These are phyloP conservation scores for Kuraishia borneana DNA, from an alignment of 805 yeast species.

Conservation along the genomic window DNA sequence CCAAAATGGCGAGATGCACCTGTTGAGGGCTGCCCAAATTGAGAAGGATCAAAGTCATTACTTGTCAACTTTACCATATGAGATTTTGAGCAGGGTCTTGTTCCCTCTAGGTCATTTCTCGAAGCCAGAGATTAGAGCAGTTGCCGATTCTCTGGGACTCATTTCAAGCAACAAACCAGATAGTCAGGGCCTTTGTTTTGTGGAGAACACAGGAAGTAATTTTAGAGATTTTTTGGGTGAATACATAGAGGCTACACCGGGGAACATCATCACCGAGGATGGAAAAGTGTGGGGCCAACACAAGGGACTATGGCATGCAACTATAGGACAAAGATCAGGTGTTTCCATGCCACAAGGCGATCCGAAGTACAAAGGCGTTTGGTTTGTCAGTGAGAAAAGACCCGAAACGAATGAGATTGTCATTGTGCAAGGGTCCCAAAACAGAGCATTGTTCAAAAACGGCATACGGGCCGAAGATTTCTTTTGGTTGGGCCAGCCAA, in stretches of 20 bases:
- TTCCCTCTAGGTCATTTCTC: constrained; percentile 75
- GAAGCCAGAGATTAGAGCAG: constrained; percentile 62
- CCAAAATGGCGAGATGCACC: constrained; percentile 23
- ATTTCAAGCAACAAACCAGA: constrained; percentile 76
- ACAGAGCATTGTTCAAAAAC: constrained; percentile 40
- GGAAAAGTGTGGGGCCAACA: constrained; percentile 76
- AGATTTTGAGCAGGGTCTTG: constrained; percentile 35
- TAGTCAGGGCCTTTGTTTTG: constrained; percentile 93
- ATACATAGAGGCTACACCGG: constrained; percentile 63
- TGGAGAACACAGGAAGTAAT: constrained; percentile 45
- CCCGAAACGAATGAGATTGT: constrained; percentile 57
- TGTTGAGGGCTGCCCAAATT: constrained; percentile 46
- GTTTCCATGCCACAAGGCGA: constrained; percentile 85
- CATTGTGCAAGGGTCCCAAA: constrained; percentile 63
- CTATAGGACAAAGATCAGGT: constrained; percentile 81
- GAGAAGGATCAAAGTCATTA: constrained; percentile 89
- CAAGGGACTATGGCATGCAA: constrained; percentile 87
- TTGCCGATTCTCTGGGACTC: constrained; percentile 43
- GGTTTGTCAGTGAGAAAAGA: constrained; percentile 78
- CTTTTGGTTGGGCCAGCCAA: constrained; percentile 29
- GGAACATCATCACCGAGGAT: constrained; percentile 66
- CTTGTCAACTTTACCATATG: constrained; percentile 50
- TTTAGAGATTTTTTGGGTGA: constrained; percentile 67
- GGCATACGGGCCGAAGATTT: constrained; percentile 31
- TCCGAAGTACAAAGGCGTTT: constrained; percentile 60